Percentiles rank a stretch among this genome's conserved stretches.
These are phyloP conservation scores for Exophiala aquamarina DNA, from an alignment of 2,329 filamentous ascomycete genomes.

Conservation along the genomic window DNA sequence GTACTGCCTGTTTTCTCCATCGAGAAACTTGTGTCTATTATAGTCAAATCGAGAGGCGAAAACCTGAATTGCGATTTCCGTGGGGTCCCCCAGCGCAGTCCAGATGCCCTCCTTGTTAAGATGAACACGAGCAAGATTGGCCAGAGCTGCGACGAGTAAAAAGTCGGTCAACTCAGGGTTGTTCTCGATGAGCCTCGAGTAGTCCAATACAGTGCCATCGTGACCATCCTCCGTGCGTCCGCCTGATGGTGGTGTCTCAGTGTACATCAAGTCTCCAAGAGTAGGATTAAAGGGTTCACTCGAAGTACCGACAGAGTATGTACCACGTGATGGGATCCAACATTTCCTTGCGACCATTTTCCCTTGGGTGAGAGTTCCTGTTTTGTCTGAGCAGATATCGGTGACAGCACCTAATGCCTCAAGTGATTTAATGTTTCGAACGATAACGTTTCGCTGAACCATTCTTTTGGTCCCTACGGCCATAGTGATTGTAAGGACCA, in stretches of 20 bases:
- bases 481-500: conserved; percentile 64
- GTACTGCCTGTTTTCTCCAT: conserved; percentile 54
- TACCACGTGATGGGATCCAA: conserved; percentile 59
- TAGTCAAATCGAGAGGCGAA: conserved; percentile 69
- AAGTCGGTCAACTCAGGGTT: conserved; percentile 41
- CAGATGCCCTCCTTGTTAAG: conserved; percentile 55
- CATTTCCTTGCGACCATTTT: conserved; percentile 64
- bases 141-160: conserved; percentile 63
- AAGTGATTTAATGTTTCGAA: conserved; percentile 50
- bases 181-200: conserved; percentile 18
- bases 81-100: conserved; percentile 66
- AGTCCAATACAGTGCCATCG: conserved; percentile 29
- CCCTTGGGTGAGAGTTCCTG: conserved; percentile 57
- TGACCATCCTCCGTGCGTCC: conserved; percentile 30
- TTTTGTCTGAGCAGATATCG: conserved; percentile 50
- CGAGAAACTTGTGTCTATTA: conserved; percentile 55
- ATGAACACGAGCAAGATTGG: conserved; percentile 65
- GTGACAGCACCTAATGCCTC: conserved; percentile 60
- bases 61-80: conserved; percentile 73
- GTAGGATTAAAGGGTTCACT: conserved; percentile 59
- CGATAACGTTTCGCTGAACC: conserved; percentile 52
- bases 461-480: conserved; percentile 55
- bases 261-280: conserved; percentile 47
- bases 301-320: conserved; percentile 57
- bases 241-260: not conserved